phyloP scores from a whole-genome alignment of 306 rosid genomes.

The Vigna trinervia region DNA sequence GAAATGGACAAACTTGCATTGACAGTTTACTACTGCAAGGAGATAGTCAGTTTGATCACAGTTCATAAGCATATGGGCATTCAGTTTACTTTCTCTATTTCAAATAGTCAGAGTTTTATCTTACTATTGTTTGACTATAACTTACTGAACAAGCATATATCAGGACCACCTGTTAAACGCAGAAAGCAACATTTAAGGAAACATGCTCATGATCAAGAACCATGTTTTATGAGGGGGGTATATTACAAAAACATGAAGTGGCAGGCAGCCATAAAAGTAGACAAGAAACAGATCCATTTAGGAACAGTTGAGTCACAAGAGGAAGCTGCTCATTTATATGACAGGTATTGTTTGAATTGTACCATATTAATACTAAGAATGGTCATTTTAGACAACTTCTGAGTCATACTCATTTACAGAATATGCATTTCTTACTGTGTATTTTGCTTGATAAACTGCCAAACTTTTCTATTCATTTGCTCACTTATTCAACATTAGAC shows the following conservation, averaged over 20 bases:
- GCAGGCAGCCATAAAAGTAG: conserved; percentile 98
- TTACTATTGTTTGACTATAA: background rate
- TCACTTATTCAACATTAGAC: background rate
- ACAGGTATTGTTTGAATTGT: conserved; percentile 61
- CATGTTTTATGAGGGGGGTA: conserved; percentile 86
- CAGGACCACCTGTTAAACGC: conserved; percentile 84
- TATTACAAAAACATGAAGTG: conserved; percentile 96
- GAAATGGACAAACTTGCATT: no score
- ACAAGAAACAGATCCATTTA: conserved; percentile 95
- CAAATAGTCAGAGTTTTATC: background rate
- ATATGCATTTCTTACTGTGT: background rate
- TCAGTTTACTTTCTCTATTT: background rate
- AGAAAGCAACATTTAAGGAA: conserved; percentile 89
- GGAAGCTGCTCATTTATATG: conserved; percentile 92
- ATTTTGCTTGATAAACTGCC: conserved; percentile 32
- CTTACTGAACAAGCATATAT: background rate
- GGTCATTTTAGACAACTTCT: conserved; percentile 8
- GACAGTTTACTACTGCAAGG: background rate
- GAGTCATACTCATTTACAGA: conserved; percentile 6
- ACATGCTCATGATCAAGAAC: conserved; percentile 72
- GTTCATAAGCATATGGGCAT: background rate
- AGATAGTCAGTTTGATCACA: background rate
- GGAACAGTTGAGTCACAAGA: conserved; percentile 93
- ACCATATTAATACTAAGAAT: background rate
- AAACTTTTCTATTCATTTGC: background rate